Percentiles rank a stretch among this genome's conserved stretches.
phyloP scores from a whole-genome alignment of 345 rosid species.

The Citrus inodora region DNA sequence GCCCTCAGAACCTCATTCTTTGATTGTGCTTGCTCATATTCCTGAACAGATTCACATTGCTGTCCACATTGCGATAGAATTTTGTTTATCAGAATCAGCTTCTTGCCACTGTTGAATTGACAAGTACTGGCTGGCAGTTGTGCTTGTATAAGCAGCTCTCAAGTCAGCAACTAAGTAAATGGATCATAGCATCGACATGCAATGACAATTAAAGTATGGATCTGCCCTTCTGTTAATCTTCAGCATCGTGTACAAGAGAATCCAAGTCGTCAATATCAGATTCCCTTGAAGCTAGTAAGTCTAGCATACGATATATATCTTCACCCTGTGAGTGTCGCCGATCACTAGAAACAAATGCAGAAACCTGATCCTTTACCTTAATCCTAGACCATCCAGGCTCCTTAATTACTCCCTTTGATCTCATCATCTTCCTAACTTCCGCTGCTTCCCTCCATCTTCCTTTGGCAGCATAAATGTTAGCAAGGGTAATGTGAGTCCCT shows the following conservation, averaged over 20 bases:
- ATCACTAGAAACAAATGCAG: constrained; percentile 72
- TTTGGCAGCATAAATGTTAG: constrained; percentile 65
- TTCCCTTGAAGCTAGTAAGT: constrained; percentile 37
- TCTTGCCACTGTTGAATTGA: background rate
- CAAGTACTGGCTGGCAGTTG: background rate
- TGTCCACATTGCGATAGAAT: background rate
- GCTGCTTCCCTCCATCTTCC: constrained; percentile 89
- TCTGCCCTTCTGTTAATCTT: constrained; percentile 13
- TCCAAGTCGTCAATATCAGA: constrained; percentile 23
- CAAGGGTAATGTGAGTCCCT: constrained; percentile 70
- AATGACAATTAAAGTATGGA: constrained; percentile 3
- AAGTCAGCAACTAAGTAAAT: background rate
- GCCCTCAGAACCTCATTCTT: background rate
- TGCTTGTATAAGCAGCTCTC: background rate
- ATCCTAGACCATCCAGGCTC: constrained; percentile 91
- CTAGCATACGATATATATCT: constrained; percentile 48
- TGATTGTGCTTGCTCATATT: background rate
- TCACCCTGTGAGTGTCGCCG: constrained; percentile 47
- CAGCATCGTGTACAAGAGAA: constrained; percentile 23
- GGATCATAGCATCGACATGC: background rate
- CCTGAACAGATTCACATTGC: background rate
- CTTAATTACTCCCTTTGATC: constrained; percentile 67
- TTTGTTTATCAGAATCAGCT: background rate
- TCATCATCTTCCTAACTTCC: constrained; percentile 60
- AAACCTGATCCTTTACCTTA: constrained; percentile 46